phyloP scores from a whole-genome alignment of 2,329 filamentous ascomycete genomes.

The Xylariales sp. region DNA sequence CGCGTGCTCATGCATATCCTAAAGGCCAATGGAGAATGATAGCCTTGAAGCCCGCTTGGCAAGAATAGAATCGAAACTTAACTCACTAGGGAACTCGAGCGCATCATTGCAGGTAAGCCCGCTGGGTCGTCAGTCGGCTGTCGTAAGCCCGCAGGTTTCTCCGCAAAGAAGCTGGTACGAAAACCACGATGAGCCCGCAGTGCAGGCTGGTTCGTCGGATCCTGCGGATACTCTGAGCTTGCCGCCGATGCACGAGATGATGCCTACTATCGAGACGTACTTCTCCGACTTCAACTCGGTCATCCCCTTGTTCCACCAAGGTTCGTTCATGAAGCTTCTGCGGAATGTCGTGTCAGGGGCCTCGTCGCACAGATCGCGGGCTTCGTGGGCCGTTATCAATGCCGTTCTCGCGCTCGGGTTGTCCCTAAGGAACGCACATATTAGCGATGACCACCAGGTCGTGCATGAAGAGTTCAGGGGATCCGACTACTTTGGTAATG shows the following conservation, averaged over 20 bases:
- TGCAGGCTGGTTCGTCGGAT: background rate
- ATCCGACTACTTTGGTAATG: slow-evolving; percentile 29
- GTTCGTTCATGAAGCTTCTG: slow-evolving; percentile 30
- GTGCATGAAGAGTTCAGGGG: slow-evolving; percentile 11
- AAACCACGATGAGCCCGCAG: background rate
- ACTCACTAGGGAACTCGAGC: slow-evolving; percentile 11
- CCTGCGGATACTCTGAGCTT: slow-evolving; percentile 16
- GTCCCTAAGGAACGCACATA: slow-evolving; percentile 17
- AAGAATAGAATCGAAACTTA: slow-evolving; percentile 22
- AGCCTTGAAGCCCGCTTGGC: slow-evolving; percentile 18
- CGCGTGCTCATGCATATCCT: background rate
- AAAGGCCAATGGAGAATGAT: slow-evolving; percentile 3
- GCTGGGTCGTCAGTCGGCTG: too few relatives aligned
- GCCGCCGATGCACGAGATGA: slow-evolving; percentile 28
- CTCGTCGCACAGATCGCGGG: slow-evolving; percentile 17
- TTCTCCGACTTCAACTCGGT: slow-evolving; percentile 28
- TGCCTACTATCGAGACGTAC: slow-evolving; percentile 31
- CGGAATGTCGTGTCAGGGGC: slow-evolving; percentile 28
- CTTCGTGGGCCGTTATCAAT: slow-evolving; percentile 33
- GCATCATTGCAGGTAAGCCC: slow-evolving; percentile 2
- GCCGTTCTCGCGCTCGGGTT: slow-evolving; percentile 33
- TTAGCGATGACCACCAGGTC: slow-evolving; percentile 8
- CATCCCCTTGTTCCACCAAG: slow-evolving; percentile 32
- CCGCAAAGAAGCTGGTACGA: background rate
- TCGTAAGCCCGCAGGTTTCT: background rate